phyloP scores from a whole-genome alignment of 1,284 basidiomycete species.

The Ganoderma resinaceum region DNA sequence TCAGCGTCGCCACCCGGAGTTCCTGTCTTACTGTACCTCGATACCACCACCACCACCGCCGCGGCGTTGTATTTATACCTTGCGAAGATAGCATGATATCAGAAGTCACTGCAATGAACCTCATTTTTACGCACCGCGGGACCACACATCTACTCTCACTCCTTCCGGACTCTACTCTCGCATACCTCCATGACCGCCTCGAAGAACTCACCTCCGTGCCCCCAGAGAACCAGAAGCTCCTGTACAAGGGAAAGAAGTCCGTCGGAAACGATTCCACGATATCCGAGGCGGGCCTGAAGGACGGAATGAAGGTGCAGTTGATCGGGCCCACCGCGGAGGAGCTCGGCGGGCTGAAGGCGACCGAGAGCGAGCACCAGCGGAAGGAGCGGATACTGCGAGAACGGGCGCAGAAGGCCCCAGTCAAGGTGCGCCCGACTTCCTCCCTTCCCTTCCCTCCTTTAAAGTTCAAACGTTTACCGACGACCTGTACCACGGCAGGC shows the following conservation, averaged over 20 bases:
- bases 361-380: constrained; percentile 62
- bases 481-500: constrained; percentile 45
- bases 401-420: constrained; percentile 60
- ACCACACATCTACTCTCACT: constrained; percentile 52
- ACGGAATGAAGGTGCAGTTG: constrained; percentile 71
- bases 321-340: constrained; percentile 68
- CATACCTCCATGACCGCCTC: constrained; percentile 54
- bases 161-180: constrained; percentile 53
- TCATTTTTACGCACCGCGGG: constrained; percentile 56
- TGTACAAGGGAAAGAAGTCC: constrained; percentile 73
- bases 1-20: neutral
- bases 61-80: neutral
- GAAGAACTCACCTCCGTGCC: constrained; percentile 72
- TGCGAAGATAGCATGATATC: constrained; percentile 15
- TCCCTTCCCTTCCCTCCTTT: no score
- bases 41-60: neutral
- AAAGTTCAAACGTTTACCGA: neutral
- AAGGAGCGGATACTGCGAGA: constrained; percentile 65
- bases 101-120: constrained; percentile 17
- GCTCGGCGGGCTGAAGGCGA: constrained; percentile 56
- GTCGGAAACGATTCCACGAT: constrained; percentile 48
- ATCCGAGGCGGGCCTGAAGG: constrained; percentile 59
- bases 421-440: constrained; percentile 61
- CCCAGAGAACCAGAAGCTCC: constrained; percentile 67
- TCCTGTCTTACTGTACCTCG: neutral